phyloP scores from a whole-genome alignment of 2,329 filamentous ascomycete genomes.

The Hansfordia pulvinata region DNA sequence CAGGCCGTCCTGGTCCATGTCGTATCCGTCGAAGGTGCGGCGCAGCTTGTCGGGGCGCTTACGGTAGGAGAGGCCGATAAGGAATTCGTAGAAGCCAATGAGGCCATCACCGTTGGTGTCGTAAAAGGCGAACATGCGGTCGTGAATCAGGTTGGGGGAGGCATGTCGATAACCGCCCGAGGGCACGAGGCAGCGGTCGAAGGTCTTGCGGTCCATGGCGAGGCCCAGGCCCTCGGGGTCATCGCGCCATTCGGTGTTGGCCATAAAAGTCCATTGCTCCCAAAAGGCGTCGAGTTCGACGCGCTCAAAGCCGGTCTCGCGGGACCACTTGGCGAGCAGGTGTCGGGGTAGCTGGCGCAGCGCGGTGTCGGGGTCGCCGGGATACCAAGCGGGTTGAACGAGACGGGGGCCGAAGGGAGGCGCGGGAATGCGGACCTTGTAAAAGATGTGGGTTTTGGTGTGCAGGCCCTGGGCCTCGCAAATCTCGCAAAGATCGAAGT shows the following conservation, averaged over 20 bases:
- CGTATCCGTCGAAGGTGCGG: conserved; percentile 77
- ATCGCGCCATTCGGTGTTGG: conserved; percentile 68
- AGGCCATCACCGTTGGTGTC: conserved; percentile 79
- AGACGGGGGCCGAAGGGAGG: conserved; percentile 72
- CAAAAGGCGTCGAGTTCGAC: conserved; percentile 86
- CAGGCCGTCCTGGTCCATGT: conserved; percentile 78
- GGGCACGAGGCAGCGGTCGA: conserved; percentile 80
- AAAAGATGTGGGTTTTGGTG: conserved; percentile 87
- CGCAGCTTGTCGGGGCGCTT: conserved; percentile 55
- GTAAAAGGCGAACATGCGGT: conserved; percentile 94
- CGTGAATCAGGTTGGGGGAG: conserved; percentile 80
- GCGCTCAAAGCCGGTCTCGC: conserved; percentile 66
- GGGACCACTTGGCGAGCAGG: conserved; percentile 54
- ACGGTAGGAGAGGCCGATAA: conserved; percentile 64
- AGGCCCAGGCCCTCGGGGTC: conserved; percentile 67
- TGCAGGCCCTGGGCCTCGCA: conserved; percentile 74
- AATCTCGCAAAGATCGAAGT: conserved; percentile 89
- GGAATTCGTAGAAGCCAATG: conserved; percentile 86
- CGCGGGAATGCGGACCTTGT: conserved; percentile 85
- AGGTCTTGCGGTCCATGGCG: conserved; percentile 85
- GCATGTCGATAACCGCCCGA: conserved; percentile 68
- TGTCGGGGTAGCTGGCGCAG: conserved; percentile 51
- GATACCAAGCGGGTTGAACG: conserved; percentile 75
- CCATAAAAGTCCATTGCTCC: conserved; percentile 94
- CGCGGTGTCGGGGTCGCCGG: conserved; percentile 67